phyloP scores from a whole-genome alignment of 2,329 filamentous ascomycete genomes.

The Epichloe brachyelytri region DNA sequence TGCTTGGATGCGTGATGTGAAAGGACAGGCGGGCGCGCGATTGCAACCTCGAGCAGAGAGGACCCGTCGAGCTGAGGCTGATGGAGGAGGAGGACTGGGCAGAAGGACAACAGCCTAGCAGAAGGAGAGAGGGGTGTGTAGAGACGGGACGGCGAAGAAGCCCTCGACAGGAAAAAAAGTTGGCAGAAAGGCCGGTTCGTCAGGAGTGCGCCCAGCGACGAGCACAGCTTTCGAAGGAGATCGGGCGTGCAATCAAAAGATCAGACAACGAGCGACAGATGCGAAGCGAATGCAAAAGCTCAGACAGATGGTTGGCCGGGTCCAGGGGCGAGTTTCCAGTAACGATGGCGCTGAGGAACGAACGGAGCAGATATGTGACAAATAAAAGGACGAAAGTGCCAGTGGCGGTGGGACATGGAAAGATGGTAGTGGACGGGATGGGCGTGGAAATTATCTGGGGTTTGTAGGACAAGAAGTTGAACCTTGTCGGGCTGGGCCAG shows the following conservation, averaged over 20 bases:
- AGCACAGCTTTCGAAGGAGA: constrained; percentile 6
- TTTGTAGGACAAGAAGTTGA: constrained; percentile 12
- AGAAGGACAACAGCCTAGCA: not conserved
- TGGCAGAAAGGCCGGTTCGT: constrained; percentile 8
- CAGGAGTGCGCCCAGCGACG: constrained; percentile 10
- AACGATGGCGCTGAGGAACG: constrained; percentile 6
- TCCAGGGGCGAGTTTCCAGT: constrained; percentile 8
- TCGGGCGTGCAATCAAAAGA: constrained; percentile 4
- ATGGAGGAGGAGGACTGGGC: not conserved
- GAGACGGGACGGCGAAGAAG: not conserved
- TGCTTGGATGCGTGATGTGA: constrained; percentile 1
- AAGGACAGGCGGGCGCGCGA: not conserved
- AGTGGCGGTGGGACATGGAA: constrained; percentile 15
- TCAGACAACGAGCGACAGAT: constrained; percentile 4
- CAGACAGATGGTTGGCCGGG: constrained; percentile 7
- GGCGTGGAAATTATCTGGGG: constrained; percentile 15
- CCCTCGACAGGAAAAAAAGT: not conserved
- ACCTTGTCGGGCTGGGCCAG: constrained; percentile 8
- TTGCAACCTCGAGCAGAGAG: constrained; percentile 1
- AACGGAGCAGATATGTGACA: constrained; percentile 5
- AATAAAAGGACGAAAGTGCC: constrained; percentile 7
- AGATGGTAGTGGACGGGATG: constrained; percentile 11
- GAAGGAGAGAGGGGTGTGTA: constrained; percentile 2
- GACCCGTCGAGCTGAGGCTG: constrained; percentile 3
- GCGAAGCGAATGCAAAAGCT: constrained; percentile 6